Evolutionary conservation across 768 basidiomycete genomes (phyloP), one percentile per base, ranked within the genome.

Genomic region (Lactifluus subvellereus): DNA sequence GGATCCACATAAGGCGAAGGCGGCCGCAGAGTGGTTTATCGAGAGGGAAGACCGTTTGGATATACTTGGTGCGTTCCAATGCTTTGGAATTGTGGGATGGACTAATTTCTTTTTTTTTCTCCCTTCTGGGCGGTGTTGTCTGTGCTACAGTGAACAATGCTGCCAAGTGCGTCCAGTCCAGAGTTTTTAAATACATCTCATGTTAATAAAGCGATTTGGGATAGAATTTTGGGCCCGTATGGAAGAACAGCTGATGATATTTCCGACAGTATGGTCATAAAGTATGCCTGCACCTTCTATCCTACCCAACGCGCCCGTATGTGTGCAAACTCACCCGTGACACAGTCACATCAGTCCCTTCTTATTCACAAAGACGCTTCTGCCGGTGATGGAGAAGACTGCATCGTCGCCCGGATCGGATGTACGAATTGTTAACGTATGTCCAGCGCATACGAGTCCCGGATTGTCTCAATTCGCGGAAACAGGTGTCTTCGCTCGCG

Each of bases 391-490:
- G 52, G 73, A 72, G 45, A 71, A 74, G 57, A 87, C 87, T 1
- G 80, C 83, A 0, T 65, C 74, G 18, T 71, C 77, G 51, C 72
- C 77, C 0, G 73, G 73, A 27, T 77, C 83, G 0, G 87, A 88
- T 62, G 85, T 86, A 52, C 80, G 86, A 18, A 76, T 88, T 14
- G 76, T 87, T 10, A 79, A 82, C 59, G 85, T 86, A 62, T 47
- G 80, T 64, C 37, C 27, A 32, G 11, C 18, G 42, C 7, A 14
- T 20, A 14, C 16, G 13, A 37, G 11, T 22, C 14, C 4, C 8
- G 20, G 49, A 40, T 4, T n/a, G 4, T 40, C 30, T 47, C 22
- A 14, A 49, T 20, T 10, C 18, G 48, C 27, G 7, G 30, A 47
- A 20, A 14, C 43, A 72, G 70, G 60, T 73, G 16, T 37, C 64